phyloP scores from a whole-genome alignment of 805 yeast genomes.

The Saccharomycopsis schoenii region DNA sequence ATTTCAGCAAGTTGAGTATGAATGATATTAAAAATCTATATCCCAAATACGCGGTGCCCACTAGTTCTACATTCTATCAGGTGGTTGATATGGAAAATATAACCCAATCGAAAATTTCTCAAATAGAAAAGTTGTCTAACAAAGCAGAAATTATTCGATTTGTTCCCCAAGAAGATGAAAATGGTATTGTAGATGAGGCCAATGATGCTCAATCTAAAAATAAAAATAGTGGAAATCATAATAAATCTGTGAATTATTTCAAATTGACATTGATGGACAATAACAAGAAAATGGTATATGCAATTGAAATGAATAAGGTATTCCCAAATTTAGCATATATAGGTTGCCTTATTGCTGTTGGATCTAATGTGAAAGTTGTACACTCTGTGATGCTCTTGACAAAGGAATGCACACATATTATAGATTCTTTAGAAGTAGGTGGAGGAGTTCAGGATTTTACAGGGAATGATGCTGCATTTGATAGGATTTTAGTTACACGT shows the following conservation, averaged over 20 bases:
- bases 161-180: conserved; percentile 28
- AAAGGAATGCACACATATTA: conserved; percentile 23
- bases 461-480: background rate
- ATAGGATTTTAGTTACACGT: conserved; percentile 4
- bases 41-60: background rate
- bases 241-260: conserved; percentile 26
- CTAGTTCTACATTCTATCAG: conserved; percentile 23
- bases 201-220: conserved; percentile 22
- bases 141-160: conserved; percentile 52
- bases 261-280: conserved; percentile 51
- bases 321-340: conserved; percentile 47
- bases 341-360: conserved; percentile 30
- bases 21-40: background rate
- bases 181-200: conserved; percentile 16
- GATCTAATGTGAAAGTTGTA: conserved; percentile 35
- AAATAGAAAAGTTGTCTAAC: conserved; percentile 45
- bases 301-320: conserved; percentile 45
- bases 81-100: conserved; percentile 47
- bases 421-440: conserved; percentile 28
- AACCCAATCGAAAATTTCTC: conserved; percentile 38
- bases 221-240: conserved; percentile 1
- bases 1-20: background rate
- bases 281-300: conserved; percentile 43
- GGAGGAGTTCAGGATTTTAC: background rate
- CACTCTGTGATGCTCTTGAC: conserved; percentile 34